A percentile compares a stretch with the other conserved stretches of the same genome.
These are phyloP conservation scores for Wickerhamomyces pijperi DNA, from an alignment of 805 yeast genomes.

Conservation along the genomic window DNA sequence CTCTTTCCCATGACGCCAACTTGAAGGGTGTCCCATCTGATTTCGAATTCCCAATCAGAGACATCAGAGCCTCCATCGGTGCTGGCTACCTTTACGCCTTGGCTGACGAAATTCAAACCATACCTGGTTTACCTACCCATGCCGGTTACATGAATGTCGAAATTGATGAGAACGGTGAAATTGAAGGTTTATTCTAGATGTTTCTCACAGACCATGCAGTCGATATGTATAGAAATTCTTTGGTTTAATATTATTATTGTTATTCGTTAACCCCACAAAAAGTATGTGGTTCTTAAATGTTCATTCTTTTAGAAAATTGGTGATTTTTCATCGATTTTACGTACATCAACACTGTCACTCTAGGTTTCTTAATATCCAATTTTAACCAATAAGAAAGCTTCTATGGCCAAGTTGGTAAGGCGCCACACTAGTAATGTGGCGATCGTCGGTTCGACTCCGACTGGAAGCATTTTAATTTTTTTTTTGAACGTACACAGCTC, in stretches of 20 bases:
- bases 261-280: too few relatives aligned
- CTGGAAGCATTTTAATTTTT: constrained; percentile 47
- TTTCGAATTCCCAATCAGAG: constrained; percentile 88
- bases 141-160: constrained; percentile 97
- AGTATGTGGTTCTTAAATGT: too few relatives aligned
- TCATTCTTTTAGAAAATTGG: too few relatives aligned
- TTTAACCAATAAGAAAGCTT: too few relatives aligned
- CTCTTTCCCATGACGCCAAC: constrained; percentile 85
- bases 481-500: too few relatives aligned
- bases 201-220: too few relatives aligned
- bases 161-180: constrained; percentile 80
- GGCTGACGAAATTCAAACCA: constrained; percentile 95
- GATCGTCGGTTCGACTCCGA: constrained; percentile 73
- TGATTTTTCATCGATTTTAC: too few relatives aligned
- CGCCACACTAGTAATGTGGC: constrained; percentile 78
- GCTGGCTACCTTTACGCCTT: constrained; percentile 94
- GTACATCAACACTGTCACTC: too few relatives aligned
- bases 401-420: constrained; percentile 63
- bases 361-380: too few relatives aligned
- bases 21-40: constrained; percentile 94
- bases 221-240: too few relatives aligned
- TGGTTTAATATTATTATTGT: too few relatives aligned
- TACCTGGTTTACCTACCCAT: constrained; percentile 94
- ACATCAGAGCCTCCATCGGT: constrained; percentile 88
- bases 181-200: constrained; percentile 81